phyloP scores from a whole-genome alignment of 2,329 filamentous ascomycete species.

The Graphiopsis chlorocephala region DNA sequence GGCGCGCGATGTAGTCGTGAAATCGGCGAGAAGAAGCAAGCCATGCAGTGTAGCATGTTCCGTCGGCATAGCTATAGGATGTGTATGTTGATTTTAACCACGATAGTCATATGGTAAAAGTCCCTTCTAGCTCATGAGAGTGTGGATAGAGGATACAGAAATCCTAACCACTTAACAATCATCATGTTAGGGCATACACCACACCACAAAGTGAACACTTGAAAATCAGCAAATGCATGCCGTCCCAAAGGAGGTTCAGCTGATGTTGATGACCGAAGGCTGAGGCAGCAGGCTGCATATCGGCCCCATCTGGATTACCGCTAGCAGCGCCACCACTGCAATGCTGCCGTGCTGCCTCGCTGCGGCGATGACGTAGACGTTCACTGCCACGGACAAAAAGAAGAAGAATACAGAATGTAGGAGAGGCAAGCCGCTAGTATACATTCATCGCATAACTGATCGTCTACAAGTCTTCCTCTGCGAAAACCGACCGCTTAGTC shows the following conservation, averaged over 20 bases:
- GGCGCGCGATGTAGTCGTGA: background rate
- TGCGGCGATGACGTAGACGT: background rate
- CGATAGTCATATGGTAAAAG: background rate
- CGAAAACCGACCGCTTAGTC: background rate
- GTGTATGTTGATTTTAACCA: background rate
- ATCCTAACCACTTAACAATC: background rate
- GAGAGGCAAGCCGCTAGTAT: background rate
- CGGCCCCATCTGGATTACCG: background rate
- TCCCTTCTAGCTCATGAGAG: background rate
- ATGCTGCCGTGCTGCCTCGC: background rate
- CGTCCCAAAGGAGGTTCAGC: background rate
- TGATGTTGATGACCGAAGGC: background rate
- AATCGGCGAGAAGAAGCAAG: background rate
- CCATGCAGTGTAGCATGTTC: background rate
- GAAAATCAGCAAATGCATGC: background rate
- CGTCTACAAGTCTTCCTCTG: background rate
- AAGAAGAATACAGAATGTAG: background rate
- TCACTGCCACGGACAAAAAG: background rate
- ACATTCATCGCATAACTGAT: background rate
- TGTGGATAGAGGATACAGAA: background rate
- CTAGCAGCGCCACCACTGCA: background rate
- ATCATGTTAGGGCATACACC: background rate
- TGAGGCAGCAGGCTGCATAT: background rate
- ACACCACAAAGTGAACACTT: background rate
- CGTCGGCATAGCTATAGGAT: background rate